Evolutionary conservation across 495 filamentous ascomycete genomes (phyloP).

Genomic region (Lophiostoma macrostomum): DNA sequence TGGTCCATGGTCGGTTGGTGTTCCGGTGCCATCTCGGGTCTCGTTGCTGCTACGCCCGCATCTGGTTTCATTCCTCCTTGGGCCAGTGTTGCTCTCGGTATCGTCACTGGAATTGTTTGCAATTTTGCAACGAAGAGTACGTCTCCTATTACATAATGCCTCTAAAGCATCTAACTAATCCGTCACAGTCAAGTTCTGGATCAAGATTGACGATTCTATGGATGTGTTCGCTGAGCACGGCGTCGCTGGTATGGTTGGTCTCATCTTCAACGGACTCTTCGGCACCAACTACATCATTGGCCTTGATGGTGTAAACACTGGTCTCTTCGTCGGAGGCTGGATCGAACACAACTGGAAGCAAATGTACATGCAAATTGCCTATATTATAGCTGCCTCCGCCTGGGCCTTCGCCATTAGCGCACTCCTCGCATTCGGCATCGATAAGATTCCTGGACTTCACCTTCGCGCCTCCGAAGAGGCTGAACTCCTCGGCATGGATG

Average conservation of each 20-base stretch:
- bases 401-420: conserved; percentile 85
- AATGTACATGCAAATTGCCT: conserved; percentile 89
- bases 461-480: conserved; percentile 92
- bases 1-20: conserved; percentile 99
- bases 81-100: conserved; percentile 79
- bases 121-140: conserved; percentile 90
- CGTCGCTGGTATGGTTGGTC: conserved; percentile 86
- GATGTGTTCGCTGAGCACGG: conserved; percentile 99
- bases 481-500: conserved; percentile 97
- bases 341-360: conserved; percentile 85
- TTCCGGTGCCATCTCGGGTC: conserved; percentile 63
- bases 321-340: conserved; percentile 69
- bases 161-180: conserved; percentile 33
- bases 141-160: conserved; percentile 5
- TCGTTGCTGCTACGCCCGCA: conserved; percentile 50
- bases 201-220: conserved; percentile 93
- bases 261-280: conserved; percentile 91
- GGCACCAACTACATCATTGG: conserved; percentile 85
- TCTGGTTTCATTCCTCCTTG: conserved; percentile 72
- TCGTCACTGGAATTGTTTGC: conserved; percentile 79
- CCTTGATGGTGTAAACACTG: conserved; percentile 88
- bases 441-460: conserved; percentile 83
- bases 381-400: conserved; percentile 67
- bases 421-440: conserved; percentile 78
- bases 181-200: conserved; percentile 82